Evolutionary conservation across 805 yeast genomes (phyloP), one percentile per base, ranked within the genome.

Genomic region (Metschnikowia shivogae): DNA sequence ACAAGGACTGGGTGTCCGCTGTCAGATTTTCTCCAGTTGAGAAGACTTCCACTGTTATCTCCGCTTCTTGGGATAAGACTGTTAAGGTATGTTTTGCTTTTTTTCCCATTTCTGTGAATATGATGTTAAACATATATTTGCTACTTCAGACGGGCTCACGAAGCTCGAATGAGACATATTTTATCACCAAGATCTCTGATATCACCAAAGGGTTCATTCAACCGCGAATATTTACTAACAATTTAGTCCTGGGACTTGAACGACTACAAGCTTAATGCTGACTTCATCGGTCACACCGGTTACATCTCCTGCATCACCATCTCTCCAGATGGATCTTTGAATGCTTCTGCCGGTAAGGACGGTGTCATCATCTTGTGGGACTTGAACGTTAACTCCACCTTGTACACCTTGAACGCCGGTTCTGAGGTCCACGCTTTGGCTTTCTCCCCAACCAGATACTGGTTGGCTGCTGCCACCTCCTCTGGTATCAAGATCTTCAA

Each of bases 401-500:
- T 90, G 68, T 92, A 89, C 95, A 84, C 96, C 67, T 82, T 93
- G 74, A 78, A 81, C 66, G 92, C 96, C 64, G 89, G 93, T 74
- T 93, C 92, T 70, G 98, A 92, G 82, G 89, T 93, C 64, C 88
- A 88, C 76, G 95, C 97, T 72, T 82, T 93, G 72, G 96, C 97
- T 9, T 93, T 93, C 96, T 92, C 98, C 74, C 99, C 99, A 79
- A 88, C 88, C 95, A 90, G 99, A 86, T 93, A 88, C 95, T 93
- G 99, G 99, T 86, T 93, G 75, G 92, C 96, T 73, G 99, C 98
- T 78, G 98, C 99, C 70, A 93, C 99, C 65, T 78, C 97, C 59
- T 78, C 96, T 61, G 93, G 97, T 69, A 89, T 93, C 82, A 92
- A 90, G 87, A 84, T 93, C 82, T 93, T 83, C 88, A 88, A 90